Evolutionary conservation across 495 filamentous ascomycete species (phyloP), one percentile per base, ranked within the genome.

Genomic region (Lasiosphaeris hirsuta): DNA sequence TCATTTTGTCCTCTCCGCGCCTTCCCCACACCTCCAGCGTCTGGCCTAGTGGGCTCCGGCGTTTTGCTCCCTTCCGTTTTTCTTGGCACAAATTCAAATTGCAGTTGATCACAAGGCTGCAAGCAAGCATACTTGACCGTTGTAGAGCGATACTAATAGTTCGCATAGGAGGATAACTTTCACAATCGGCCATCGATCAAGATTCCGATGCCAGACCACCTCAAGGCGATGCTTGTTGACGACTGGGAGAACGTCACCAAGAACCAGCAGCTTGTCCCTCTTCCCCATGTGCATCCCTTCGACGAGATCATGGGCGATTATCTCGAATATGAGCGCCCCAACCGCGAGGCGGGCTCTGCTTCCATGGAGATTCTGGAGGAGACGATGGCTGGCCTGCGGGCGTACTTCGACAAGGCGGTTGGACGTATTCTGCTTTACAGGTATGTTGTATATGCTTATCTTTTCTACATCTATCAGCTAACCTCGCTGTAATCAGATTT

Each of bases 241-340:
- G 94, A 98, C 74, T 98, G 94, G 94, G 94, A 98, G 72, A 95
- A 96, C 63, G 84, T 97, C 48, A 98, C 94, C 47, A 97, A 97
- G 78, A 90, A 92, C 65, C 83, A 87, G 59, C 87, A 90, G 63
- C 84, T 97, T 3, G 90, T 96, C 13, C 83, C 86, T 0, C 78
- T 98, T 9, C 94, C 94, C 0, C 83, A 88, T n/a, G 75, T 79
- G 18, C 79, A 84, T 48, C 85, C 90, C 1, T 89, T 92, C 51
- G 81, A 83, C 56, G 70, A 84, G 54, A 92, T 98, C 58, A 73
- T 98, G 6, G 78, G 89, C 36, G 86, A 89, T 56, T 98, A 95
- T 67, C 74, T 84, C 35, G 79, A 80, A 2, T 79, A 84, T 45
- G 87, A 93, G 72, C 82, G 80, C 40, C 76, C 81, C 7, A 87